Conservation (phyloP, 179 eudicot genomes). For the Silene noctiflora region DNA sequence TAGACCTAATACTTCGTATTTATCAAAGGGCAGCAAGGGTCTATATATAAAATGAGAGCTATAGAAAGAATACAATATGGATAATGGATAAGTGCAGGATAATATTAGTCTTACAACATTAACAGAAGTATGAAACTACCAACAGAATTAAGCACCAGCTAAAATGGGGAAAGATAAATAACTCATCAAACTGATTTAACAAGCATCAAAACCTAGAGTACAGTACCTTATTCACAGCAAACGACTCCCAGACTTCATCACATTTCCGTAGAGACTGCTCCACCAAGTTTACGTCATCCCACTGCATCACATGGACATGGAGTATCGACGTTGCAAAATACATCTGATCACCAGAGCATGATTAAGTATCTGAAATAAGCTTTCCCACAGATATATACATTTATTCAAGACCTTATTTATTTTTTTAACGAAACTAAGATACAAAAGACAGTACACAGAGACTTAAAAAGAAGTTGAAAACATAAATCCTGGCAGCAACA, state of each 20-base stretch:
- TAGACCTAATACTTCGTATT: no score
- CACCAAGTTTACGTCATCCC: slow-evolving; percentile 67
- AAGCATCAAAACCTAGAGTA: neutral
- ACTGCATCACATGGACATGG: slow-evolving; percentile 91
- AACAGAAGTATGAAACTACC: neutral
- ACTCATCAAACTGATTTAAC: neutral
- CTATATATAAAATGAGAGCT: neutral
- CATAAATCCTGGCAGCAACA: neutral
- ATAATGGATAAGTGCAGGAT: neutral
- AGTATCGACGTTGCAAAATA: slow-evolving; percentile 86
- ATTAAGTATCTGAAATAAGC: slow-evolving; percentile 14
- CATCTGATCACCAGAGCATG: slow-evolving; percentile 55
- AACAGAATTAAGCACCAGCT: neutral
- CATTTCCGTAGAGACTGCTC: slow-evolving; percentile 72
- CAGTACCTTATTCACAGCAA: slow-evolving; percentile 65
- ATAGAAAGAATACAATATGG: neutral
- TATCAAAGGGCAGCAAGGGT: neutral
- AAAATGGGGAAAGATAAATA: neutral
- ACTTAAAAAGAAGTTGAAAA: neutral
- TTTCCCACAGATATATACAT: neutral
- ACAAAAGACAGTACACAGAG: neutral
- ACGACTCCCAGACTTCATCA: slow-evolving; percentile 71
- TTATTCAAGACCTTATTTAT: neutral
- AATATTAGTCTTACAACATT: neutral
- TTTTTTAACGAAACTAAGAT: neutral